Conservation (phyloP, 257 asterid species). For the Echium plantagineum region DNA sequence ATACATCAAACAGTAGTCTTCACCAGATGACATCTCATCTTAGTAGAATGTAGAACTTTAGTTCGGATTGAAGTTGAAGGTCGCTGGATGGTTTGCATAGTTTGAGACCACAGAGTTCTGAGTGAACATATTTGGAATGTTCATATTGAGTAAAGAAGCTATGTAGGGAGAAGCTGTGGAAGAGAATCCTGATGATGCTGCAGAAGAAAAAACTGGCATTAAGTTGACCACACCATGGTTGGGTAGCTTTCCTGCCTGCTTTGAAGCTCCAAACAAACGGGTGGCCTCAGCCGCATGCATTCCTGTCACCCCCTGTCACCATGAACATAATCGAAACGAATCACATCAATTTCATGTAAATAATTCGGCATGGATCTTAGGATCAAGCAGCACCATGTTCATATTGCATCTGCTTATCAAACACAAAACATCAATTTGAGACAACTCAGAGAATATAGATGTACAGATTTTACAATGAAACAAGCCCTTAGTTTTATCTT, state of each 20-base stretch:
- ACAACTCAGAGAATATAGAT: too few relatives aligned
- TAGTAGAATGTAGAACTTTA: background rate
- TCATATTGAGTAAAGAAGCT: slow-evolving; percentile 23
- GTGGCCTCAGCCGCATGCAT: slow-evolving; percentile 29
- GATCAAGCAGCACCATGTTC: background rate
- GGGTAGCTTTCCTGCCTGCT: slow-evolving; percentile 54
- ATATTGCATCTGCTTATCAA: too few relatives aligned
- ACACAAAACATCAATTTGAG: too few relatives aligned
- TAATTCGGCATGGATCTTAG: too few relatives aligned
- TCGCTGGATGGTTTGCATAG: slow-evolving; percentile 25
- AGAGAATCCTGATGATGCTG: slow-evolving; percentile 99
- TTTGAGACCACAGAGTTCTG: slow-evolving; percentile 8
- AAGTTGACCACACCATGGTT: slow-evolving; percentile 35
- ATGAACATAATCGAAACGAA: background rate
- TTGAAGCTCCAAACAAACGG: slow-evolving; percentile 38
- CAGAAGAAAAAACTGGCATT: slow-evolving; percentile 44
- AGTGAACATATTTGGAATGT: slow-evolving; percentile 29
- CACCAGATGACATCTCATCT: background rate
- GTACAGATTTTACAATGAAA: too few relatives aligned
- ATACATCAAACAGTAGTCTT: background rate
- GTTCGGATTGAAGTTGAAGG: slow-evolving; percentile 15
- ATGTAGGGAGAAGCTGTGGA: slow-evolving; percentile 28
- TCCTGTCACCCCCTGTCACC: slow-evolving; percentile 43
- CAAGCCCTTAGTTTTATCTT: too few relatives aligned
- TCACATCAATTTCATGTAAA: too few relatives aligned